Evolutionary conservation across 2,329 filamentous ascomycete genomes (phyloP), one percentile per base, ranked within the genome.

Genomic region (Diaporthe citri): DNA sequence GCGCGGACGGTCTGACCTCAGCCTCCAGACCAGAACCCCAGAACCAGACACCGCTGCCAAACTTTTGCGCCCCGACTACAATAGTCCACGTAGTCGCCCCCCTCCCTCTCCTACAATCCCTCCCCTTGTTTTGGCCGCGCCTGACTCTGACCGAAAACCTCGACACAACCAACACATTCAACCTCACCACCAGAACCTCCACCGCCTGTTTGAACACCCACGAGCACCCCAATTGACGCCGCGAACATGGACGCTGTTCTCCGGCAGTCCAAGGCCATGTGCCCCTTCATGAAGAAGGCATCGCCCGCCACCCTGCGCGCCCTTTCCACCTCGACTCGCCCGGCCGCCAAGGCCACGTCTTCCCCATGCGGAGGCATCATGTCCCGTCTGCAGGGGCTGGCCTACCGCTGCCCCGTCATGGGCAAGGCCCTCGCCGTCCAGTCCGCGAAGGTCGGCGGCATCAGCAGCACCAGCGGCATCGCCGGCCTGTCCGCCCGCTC

Each of bases 341-440:
- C 90, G 86, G 82, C 90, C 88, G 75, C 78, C 79, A 90, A 91
- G 83, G 89, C 81, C 71, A 78, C 80, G 48, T 80, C 90, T 77
- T 94, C 93, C 72, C 93, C 93, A 74, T 94, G 95, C 81, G 96
- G 96, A 79, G 95, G 96, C 81, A 95, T 95, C 85, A 98, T 98
- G 92, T 98, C 95, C 82, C 98, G 98, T 87, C 90, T 99, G 81
- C 97, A 98, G 88, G 92, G 97, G 79, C 92, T 97, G 82, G 97
- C 95, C 81, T 93, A 95, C 82, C 95, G 96, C 84, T 99, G 97
- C 90, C 97, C 97, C 75, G 93, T 99, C 85, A 99, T 99, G 97
- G 96, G 96, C 85, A 97, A 98, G 90, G 97, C 97, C 56, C 91
- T 99, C 84, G 94, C 95, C 76, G 93, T 98, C 52, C 96, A 98